These are phyloP conservation scores for Penicillium sp. DNA, from an alignment of 2,329 filamentous ascomycete species.

Conservation along the genomic window DNA sequence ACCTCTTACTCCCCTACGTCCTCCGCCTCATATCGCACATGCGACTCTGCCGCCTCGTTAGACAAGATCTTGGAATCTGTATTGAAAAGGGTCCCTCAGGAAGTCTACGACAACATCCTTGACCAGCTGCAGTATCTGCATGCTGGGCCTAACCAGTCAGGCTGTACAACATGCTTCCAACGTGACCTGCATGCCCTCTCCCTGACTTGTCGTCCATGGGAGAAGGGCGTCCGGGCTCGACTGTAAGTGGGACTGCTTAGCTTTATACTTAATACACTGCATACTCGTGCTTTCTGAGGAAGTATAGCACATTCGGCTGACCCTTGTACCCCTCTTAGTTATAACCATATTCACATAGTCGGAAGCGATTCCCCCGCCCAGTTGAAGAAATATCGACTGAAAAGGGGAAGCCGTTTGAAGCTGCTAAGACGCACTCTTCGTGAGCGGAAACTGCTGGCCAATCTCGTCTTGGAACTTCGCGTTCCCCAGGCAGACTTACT, in stretches of 20 bases:
- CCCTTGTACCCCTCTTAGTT: conserved; percentile 40
- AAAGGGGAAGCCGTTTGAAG: conserved; percentile 57
- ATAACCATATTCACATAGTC: conserved; percentile 55
- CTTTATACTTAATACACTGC: background rate
- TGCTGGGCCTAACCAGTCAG: conserved; percentile 40
- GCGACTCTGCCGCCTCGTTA: conserved; percentile 45
- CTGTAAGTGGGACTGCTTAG: conserved; percentile 49
- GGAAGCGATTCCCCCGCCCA: conserved; percentile 53
- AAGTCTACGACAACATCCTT: conserved; percentile 61
- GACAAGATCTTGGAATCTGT: conserved; percentile 39
- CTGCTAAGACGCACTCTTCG: conserved; percentile 60
- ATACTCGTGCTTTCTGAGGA: background rate
- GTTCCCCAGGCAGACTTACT: conserved; percentile 55
- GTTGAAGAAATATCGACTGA: conserved; percentile 54
- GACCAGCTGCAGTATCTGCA: conserved; percentile 56
- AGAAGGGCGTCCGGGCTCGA: conserved; percentile 54
- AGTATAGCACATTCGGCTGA: conserved; percentile 20
- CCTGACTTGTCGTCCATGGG: conserved; percentile 62
- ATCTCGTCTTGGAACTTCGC: conserved; percentile 58
- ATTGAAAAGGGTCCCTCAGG: conserved; percentile 55
- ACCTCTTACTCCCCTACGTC: conserved; percentile 46
- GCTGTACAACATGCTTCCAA: conserved; percentile 60
- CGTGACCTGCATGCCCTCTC: conserved; percentile 59
- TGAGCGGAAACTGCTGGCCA: conserved; percentile 56
- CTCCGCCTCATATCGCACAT: conserved; percentile 40